Percentiles rank a stretch among this genome's conserved stretches.
Evolutionary conservation across 1,284 basidiomycete species (phyloP).

Genomic region (Farysia itapuensis): DNA sequence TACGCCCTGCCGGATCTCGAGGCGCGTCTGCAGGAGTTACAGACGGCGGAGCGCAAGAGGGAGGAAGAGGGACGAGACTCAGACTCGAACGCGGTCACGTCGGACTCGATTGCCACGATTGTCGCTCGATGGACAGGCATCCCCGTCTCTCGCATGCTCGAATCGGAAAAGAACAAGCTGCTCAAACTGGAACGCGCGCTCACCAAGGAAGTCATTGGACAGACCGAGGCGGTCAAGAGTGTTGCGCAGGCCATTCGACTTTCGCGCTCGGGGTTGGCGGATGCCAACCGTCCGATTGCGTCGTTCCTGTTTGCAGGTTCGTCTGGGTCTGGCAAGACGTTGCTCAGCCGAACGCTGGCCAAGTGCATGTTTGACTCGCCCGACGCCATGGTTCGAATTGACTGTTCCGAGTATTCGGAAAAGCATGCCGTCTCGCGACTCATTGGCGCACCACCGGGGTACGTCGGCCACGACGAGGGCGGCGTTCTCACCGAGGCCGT

Average conservation of each 20-base stretch:
- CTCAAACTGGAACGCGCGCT: constrained; percentile 52
- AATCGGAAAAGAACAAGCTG: constrained; percentile 57
- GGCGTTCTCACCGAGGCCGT: constrained; percentile 67
- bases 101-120: constrained; percentile 64
- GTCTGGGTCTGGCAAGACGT: constrained; percentile 65
- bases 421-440: constrained; percentile 65
- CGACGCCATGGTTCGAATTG: constrained; percentile 66
- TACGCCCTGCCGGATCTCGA: constrained; percentile 90
- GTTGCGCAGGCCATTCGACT: constrained; percentile 67
- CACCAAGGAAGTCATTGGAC: constrained; percentile 63
- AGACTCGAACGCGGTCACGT: constrained; percentile 48
- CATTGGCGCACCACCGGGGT: constrained; percentile 67
- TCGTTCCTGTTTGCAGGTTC: constrained; percentile 64
- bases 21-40: constrained; percentile 67
- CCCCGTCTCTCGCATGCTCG: constrained; percentile 60
- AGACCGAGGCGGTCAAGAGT: constrained; percentile 66
- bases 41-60: constrained; percentile 62
- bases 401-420: constrained; percentile 64
- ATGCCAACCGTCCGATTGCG: constrained; percentile 64
- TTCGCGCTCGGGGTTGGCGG: constrained; percentile 65
- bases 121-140: constrained; percentile 65
- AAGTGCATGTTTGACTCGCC: constrained; percentile 64
- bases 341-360: constrained; percentile 62
- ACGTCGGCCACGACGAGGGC: constrained; percentile 86
- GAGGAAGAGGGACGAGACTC: constrained; percentile 55